A percentile compares a stretch with the other conserved stretches of the same genome.
phyloP scores from a whole-genome alignment of 1,139 yeast species.

The Starmera stellimalicola region DNA sequence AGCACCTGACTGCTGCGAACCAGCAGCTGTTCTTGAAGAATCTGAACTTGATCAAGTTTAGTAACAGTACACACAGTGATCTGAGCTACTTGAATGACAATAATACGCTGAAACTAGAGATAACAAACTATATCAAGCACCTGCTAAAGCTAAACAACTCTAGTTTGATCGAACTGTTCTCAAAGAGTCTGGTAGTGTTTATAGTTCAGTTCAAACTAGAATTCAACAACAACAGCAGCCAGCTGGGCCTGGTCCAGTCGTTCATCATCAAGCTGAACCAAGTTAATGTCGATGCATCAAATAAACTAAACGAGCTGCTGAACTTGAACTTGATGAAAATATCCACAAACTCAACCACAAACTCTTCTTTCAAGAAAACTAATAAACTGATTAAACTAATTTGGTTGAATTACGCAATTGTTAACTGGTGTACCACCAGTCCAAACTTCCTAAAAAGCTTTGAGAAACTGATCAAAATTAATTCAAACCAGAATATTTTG shows the following conservation, averaged over 20 bases:
- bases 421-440: constrained; percentile 13
- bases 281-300: no score
- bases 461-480: constrained; percentile 17
- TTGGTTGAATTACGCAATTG: constrained; percentile 15
- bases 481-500: constrained; percentile 15
- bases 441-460: constrained; percentile 10
- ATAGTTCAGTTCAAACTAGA: background rate
- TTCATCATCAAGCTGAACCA: no score
- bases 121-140: no score
- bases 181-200: no score
- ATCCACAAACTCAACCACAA: constrained; percentile 4
- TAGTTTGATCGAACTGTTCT: no score
- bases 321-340: no score
- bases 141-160: no score
- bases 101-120: no score
- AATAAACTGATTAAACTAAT: constrained; percentile 15
- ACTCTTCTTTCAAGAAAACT: constrained; percentile 13
- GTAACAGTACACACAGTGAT: no score
- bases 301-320: no score
- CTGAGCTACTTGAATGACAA: no score
- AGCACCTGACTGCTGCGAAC: constrained; percentile 7
- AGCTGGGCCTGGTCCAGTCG: background rate
- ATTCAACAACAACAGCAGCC: background rate
- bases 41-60: no score
- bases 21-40: constrained; percentile 12